These are phyloP conservation scores for Trypanosoma boissoni DNA, from an alignment of 208 protist species.

Conservation along the genomic window DNA sequence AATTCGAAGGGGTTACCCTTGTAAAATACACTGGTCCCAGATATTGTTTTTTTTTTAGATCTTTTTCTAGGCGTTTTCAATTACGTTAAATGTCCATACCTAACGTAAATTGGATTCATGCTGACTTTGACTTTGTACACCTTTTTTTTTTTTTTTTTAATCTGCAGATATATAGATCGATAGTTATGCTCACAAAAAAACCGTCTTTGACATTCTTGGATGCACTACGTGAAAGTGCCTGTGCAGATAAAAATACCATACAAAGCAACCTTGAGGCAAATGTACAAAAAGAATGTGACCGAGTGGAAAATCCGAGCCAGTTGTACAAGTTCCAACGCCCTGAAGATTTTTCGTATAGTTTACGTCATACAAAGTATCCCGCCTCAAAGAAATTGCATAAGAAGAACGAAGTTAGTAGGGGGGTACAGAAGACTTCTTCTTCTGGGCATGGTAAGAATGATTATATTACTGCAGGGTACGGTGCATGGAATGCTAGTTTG, in stretches of 20 bases:
- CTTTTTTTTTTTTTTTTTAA: constrained; percentile 9
- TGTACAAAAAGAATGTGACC: constrained; percentile 70
- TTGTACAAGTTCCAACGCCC: constrained; percentile 86
- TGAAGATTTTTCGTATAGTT: constrained; percentile 52
- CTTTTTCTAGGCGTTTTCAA: too few relatives aligned
- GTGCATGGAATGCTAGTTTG: constrained; percentile 22
- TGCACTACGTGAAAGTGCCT: constrained; percentile 6
- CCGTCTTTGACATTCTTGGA: constrained; percentile 16
- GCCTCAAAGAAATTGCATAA: constrained; percentile 17
- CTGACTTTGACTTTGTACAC: constrained; percentile 4
- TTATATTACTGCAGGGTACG: constrained; percentile 1
- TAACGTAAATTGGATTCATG: too few relatives aligned
- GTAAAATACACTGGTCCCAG: too few relatives aligned
- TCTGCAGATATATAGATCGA: constrained; percentile 9
- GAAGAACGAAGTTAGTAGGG: not conserved
- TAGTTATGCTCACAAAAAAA: constrained; percentile 26
- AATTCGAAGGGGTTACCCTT: too few relatives aligned
- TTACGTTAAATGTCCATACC: too few relatives aligned
- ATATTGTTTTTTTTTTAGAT: too few relatives aligned
- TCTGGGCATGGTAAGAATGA: not conserved
- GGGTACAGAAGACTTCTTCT: not conserved
- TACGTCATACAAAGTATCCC: not conserved
- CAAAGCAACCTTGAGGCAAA: constrained; percentile 63
- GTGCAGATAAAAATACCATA: constrained; percentile 29
- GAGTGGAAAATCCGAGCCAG: constrained; percentile 40